A percentile compares a stretch with the other conserved stretches of the same genome.
Conservation (phyloP, 108 stramenopile genomes). For the Skeletonema costatum region DNA sequence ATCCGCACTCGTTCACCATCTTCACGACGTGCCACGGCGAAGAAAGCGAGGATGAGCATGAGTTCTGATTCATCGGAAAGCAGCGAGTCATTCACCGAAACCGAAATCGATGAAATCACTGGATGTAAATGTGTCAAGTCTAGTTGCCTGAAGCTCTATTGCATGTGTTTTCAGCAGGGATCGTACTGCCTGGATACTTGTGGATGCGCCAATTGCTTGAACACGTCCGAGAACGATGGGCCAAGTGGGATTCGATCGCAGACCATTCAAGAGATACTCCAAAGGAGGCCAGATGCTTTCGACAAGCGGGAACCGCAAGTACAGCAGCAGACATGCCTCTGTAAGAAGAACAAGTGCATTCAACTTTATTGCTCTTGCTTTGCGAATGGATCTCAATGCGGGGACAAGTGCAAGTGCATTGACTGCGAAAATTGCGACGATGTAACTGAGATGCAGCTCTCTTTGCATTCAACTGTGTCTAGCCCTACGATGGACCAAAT, state of each 20-base stretch:
- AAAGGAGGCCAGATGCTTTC: not conserved
- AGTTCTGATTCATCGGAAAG: not conserved
- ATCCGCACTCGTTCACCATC: not conserved
- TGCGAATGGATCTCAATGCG: not conserved
- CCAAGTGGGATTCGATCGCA: not conserved
- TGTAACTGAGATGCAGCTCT: not conserved
- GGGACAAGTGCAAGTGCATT: not conserved
- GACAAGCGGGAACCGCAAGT: not conserved
- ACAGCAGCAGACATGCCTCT: not conserved
- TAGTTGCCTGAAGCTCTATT: not conserved
- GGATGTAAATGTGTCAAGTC: constrained; percentile 1
- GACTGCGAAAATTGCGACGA: not conserved
- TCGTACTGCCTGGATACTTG: not conserved
- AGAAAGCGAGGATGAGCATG: not conserved
- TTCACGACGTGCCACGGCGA: not conserved
- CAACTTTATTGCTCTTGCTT: not conserved
- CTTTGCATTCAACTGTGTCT: not conserved
- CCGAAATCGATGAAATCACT: not conserved
- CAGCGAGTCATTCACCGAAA: not conserved
- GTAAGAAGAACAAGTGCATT: not conserved
- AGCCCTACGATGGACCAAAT: not conserved
- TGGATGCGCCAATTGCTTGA: not conserved
- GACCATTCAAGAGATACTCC: not conserved
- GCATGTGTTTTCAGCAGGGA: not conserved
- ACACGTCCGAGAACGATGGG: not conserved